phyloP scores from a whole-genome alignment of 805 yeast species.

The Monosporozyma unispora region DNA sequence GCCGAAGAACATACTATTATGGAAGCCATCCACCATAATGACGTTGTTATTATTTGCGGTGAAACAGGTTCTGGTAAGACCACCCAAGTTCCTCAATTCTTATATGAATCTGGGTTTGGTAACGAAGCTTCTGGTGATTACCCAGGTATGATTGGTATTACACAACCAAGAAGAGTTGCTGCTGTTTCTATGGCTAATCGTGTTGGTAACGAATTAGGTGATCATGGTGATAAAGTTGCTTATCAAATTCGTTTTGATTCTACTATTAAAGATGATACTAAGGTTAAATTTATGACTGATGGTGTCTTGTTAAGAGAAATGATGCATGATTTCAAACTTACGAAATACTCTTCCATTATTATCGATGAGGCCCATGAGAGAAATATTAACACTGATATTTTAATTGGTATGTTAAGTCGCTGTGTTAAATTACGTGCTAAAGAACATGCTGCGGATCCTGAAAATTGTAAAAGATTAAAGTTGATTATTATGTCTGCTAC shows the following conservation, averaged over 20 bases:
- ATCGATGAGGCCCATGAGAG: conserved; percentile 99
- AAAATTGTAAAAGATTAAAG: conserved; percentile 53
- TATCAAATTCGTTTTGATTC: conserved; percentile 79
- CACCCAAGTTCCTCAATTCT: conserved; percentile 94
- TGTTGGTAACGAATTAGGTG: conserved; percentile 68
- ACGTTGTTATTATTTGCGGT: conserved; percentile 86
- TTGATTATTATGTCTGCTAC: conserved; percentile 96
- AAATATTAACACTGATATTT: conserved; percentile 88
- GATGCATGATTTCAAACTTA: conserved; percentile 75
- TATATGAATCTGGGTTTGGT: conserved; percentile 90
- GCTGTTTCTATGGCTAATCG: conserved; percentile 86
- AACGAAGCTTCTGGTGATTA: conserved; percentile 41
- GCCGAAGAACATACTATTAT: conserved; percentile 85
- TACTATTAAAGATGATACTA: conserved; percentile 52
- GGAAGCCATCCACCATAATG: conserved; percentile 93
- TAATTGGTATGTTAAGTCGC: conserved; percentile 90
- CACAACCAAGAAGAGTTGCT: conserved; percentile 93
- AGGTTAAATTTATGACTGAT: conserved; percentile 85
- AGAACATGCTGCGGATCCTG: conserved; percentile 40
- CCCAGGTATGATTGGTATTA: conserved; percentile 93
- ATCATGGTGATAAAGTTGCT: conserved; percentile 60
- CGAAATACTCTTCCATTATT: conserved; percentile 75
- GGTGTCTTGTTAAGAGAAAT: conserved; percentile 90
- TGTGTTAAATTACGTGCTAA: conserved; percentile 63
- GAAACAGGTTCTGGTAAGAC: conserved; percentile 99